Percentiles rank a stretch among this genome's conserved stretches.
Conservation (phyloP, 2,329 filamentous ascomycete genomes). For the Fusarium devonianum region DNA sequence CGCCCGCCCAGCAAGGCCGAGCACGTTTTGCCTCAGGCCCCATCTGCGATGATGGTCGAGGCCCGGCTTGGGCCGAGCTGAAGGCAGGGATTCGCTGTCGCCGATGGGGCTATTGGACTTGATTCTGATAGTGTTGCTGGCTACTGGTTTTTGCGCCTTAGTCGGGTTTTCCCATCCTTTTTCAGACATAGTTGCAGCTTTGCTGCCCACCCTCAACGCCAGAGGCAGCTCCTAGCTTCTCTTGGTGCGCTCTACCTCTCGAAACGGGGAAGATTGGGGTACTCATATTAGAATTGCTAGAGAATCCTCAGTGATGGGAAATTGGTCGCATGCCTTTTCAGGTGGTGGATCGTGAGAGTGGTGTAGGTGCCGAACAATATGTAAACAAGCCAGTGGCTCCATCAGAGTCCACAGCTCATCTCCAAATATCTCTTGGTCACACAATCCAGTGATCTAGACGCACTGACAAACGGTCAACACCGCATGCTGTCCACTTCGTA, state of each 20-base stretch:
- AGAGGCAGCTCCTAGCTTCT: neutral
- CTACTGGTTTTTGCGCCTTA: slow-evolving; percentile 9
- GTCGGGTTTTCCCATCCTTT: neutral
- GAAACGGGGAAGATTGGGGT: slow-evolving; percentile 9
- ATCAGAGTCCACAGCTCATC: neutral
- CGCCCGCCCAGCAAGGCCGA: neutral
- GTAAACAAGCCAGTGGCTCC: slow-evolving; percentile 19
- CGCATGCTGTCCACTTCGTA: too few species aligned
- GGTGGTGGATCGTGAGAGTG: neutral
- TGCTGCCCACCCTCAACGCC: neutral
- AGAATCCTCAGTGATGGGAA: slow-evolving; percentile 2
- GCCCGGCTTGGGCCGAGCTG: slow-evolving; percentile 26
- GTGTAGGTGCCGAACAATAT: slow-evolving; percentile 14
- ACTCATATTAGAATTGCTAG: neutral
- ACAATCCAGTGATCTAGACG: neutral
- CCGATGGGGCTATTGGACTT: slow-evolving; percentile 20
- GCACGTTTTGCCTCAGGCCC: neutral
- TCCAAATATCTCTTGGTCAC: neutral
- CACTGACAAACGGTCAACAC: neutral
- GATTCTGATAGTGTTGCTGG: slow-evolving; percentile 16
- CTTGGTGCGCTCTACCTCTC: neutral
- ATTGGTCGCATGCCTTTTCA: neutral
- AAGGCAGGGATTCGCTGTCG: slow-evolving; percentile 14
- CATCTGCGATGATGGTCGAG: slow-evolving; percentile 7
- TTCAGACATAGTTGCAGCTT: slow-evolving; percentile 7